Base-by-base conservation (phyloP, 2,329 filamentous ascomycete species). In the Pyrenochaeta sp. region DNA sequence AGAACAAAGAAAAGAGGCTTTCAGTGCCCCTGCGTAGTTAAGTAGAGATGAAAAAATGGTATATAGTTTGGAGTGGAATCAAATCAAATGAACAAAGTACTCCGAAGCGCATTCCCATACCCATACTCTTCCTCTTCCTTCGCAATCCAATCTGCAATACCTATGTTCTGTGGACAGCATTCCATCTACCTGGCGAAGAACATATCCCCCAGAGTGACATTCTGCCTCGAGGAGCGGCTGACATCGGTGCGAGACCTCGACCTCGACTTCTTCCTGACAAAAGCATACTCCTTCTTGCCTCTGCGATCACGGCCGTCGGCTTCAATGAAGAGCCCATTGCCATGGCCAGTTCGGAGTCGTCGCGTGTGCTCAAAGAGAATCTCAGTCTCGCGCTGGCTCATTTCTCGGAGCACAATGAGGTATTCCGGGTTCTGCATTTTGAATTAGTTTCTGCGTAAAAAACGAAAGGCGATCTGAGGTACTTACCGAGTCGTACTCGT, bases 311-410 rank as follows among this genome's bases (percentile, higher is more conserved):
- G 60, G 10, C 69, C 47, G 13, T 71, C 68, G 15, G 73, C 64
- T 51, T 78, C 74, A 35, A 77, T 72, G 41, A 77, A 66, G 37
- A 78, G 57, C 23, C 63, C 68, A 20, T 51, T 52, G 19, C 54
- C 49, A 28, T 58, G 42, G 18, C 42, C 42, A 7, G 60, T 58
- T 36, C 75, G 73, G 14, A 78, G 65, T 17, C 75, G 72, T 10
- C 70, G 69, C 10, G 77, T 79, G 49, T 79, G 77, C 54, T 79
- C 77, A 53, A 79, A 79, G 20, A 79, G 61, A 18, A 78, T 67
- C 28, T 79, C 75, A 4, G 76, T 79, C 38, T 78, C 75, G 41
- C 68, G 65, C 34, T 72, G 69, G 51, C 73, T 72, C 71, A 79
- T 76, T 48, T 79, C 76, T 37, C 74, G 72, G 8, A 77, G 67